Evolutionary conservation across 345 rosid genomes (phyloP).

Genomic region (Syzygium grande): DNA sequence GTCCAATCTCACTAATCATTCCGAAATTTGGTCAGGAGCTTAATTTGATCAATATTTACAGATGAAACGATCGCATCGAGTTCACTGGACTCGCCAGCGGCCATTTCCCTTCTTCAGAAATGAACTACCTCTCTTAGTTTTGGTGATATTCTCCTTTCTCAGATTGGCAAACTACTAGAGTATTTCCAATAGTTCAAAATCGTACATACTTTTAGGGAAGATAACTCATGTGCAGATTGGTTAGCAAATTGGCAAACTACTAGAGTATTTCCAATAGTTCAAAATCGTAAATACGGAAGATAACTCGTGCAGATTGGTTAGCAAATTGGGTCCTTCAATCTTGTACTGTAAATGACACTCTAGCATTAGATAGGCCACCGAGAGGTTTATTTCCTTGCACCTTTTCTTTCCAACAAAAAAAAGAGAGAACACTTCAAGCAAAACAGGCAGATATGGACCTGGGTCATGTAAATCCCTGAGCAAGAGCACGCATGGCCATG

Average conservation of each 20-base stretch:
- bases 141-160: neutral
- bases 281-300: neutral
- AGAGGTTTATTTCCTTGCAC: neutral
- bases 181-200: neutral
- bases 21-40: neutral
- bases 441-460: neutral
- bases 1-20: neutral
- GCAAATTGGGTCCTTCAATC: neutral
- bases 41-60: neutral
- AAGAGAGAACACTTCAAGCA: neutral
- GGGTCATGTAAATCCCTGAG: neutral
- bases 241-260: neutral
- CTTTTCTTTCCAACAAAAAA: neutral
- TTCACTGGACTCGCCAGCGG: neutral
- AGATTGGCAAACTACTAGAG: neutral
- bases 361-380: neutral
- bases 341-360: neutral
- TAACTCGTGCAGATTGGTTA: neutral
- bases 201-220: neutral
- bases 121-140: neutral
- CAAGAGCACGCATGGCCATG: neutral
- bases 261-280: neutral
- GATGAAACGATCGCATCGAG: neutral
- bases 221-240: neutral
- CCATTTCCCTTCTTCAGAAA: neutral